These are phyloP conservation scores for Penicillium simplicissimum DNA, from an alignment of 495 filamentous ascomycete genomes.

Conservation along the genomic window DNA sequence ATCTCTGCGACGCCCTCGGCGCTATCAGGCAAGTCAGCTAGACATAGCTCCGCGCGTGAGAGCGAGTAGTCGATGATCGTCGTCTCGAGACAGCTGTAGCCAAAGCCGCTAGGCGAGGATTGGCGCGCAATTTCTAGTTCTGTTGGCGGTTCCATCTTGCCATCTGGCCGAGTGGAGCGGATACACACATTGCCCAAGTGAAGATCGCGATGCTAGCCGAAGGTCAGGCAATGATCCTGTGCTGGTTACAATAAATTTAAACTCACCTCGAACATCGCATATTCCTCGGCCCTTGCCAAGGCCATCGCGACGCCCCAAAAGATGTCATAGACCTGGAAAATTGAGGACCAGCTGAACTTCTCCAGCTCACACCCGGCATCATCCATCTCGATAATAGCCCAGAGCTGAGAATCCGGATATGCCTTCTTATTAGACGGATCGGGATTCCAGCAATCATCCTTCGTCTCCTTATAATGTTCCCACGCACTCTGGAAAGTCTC, in stretches of 20 bases:
- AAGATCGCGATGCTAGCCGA: slow-evolving; percentile 71
- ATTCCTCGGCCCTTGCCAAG: slow-evolving; percentile 72
- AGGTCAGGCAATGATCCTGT: slow-evolving; percentile 1
- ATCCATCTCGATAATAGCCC: slow-evolving; percentile 82
- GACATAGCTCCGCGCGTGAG: slow-evolving; percentile 58
- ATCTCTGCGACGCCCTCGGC: slow-evolving; percentile 31
- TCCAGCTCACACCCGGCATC: slow-evolving; percentile 82
- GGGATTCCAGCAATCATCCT: slow-evolving; percentile 62
- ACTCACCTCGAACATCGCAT: slow-evolving; percentile 70
- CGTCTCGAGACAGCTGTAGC: slow-evolving; percentile 67
- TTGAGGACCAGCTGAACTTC: slow-evolving; percentile 51
- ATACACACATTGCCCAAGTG: slow-evolving; percentile 89
- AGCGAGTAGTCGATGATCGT: slow-evolving; percentile 92
- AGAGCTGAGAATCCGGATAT: slow-evolving; percentile 68
- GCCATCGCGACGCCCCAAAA: slow-evolving; percentile 80
- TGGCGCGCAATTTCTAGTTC: slow-evolving; percentile 31
- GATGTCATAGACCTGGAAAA: slow-evolving; percentile 76
- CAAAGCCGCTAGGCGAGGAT: slow-evolving; percentile 54
- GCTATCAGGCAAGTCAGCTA: slow-evolving; percentile 31
- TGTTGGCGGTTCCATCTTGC: slow-evolving; percentile 37
- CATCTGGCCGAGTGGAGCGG: slow-evolving; percentile 40
- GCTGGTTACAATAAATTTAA: neutral
- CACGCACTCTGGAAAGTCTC: slow-evolving; percentile 64
- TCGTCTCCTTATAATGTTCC: slow-evolving; percentile 59
- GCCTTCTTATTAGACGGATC: slow-evolving; percentile 60